These are phyloP conservation scores for Plectranthus barbatus DNA, from an alignment of 257 asterid genomes.

Conservation along the genomic window DNA sequence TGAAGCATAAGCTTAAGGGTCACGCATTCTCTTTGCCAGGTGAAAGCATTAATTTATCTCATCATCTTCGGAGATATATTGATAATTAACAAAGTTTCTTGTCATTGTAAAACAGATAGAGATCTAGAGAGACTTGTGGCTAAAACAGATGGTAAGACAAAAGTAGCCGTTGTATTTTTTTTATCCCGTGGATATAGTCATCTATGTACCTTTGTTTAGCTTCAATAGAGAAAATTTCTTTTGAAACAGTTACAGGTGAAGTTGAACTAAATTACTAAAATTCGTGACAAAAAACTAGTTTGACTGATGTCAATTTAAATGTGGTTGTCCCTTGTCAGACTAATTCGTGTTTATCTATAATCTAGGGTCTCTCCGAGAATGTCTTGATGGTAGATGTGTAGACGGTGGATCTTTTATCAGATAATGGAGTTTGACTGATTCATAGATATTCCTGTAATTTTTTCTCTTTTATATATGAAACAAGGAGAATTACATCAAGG, in stretches of 20 bases:
- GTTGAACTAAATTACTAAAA: neutral
- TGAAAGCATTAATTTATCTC: slow-evolving; percentile 24
- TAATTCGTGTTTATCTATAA: neutral
- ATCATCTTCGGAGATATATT: slow-evolving; percentile 4
- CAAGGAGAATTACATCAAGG: neutral
- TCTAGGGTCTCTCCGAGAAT: neutral
- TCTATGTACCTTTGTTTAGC: neutral
- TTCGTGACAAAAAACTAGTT: neutral
- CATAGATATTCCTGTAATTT: neutral
- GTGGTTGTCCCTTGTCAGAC: neutral
- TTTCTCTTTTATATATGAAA: neutral
- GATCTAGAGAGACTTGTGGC: slow-evolving; percentile 75
- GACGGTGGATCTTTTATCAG: neutral
- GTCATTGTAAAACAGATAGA: slow-evolving; percentile 48
- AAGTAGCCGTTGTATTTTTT: neutral
- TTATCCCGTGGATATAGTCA: neutral
- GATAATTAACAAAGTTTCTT: slow-evolving; percentile 14
- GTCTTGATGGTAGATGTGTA: neutral
- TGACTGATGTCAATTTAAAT: neutral
- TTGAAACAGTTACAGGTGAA: neutral
- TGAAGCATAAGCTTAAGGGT: slow-evolving; percentile 87
- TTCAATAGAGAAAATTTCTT: neutral
- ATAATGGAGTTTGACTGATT: neutral
- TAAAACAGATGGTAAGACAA: slow-evolving; percentile 67
- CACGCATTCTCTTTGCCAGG: slow-evolving; percentile 83